A percentile compares a stretch with the other conserved stretches of the same genome.
Evolutionary conservation across 495 filamentous ascomycete species (phyloP).

Genomic region (Penicillium mononematosum): DNA sequence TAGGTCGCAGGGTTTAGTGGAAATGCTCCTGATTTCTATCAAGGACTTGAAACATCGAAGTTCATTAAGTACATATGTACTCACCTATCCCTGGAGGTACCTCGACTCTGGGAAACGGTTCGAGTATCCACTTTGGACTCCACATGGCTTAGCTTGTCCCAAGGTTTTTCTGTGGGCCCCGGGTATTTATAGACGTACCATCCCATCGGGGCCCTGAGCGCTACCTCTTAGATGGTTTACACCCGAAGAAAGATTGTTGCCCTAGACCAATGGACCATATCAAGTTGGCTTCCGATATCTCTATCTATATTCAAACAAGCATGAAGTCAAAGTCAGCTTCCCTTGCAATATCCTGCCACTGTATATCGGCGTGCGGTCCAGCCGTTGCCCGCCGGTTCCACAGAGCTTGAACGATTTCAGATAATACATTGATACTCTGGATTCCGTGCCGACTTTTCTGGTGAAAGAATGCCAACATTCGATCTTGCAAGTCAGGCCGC

Average conservation of each 20-base stretch:
- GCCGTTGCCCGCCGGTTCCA: conserved; percentile 22
- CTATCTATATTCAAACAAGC: conserved; percentile 20
- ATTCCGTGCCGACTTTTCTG: conserved; percentile 27
- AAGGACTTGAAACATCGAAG: not conserved
- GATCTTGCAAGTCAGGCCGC: conserved; percentile 21
- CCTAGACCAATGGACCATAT: no score
- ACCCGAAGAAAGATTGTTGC: not conserved
- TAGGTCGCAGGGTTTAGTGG: not conserved
- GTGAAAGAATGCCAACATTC: conserved; percentile 24
- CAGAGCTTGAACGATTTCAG: conserved; percentile 24
- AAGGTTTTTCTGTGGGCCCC: not conserved
- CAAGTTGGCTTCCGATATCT: not conserved
- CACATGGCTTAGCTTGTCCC: not conserved
- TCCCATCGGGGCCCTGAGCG: not conserved
- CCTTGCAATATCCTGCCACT: conserved; percentile 30
- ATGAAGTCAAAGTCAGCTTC: conserved; percentile 32
- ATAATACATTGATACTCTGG: conserved; percentile 23
- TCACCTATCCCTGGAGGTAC: no score
- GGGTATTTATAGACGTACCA: not conserved
- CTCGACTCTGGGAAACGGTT: not conserved
- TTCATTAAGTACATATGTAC: not conserved
- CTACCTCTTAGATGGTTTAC: not conserved
- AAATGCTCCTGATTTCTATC: not conserved
- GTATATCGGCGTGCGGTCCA: conserved; percentile 17
- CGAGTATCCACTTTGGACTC: not conserved